Conservation (phyloP, 2,329 filamentous ascomycete species). For the Fusarium zealandicum region DNA sequence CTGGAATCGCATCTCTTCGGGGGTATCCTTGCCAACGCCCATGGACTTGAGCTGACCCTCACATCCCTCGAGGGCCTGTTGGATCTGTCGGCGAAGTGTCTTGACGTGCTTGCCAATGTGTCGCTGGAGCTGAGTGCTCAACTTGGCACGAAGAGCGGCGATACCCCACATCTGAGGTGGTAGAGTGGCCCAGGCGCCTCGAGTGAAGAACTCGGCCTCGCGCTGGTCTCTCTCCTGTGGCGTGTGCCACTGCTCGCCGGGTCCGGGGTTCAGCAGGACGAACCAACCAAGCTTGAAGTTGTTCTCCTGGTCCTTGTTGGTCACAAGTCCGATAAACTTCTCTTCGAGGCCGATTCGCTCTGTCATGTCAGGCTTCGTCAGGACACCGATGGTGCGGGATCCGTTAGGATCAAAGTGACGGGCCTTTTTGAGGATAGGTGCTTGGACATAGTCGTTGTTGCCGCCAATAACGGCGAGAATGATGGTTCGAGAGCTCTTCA, state of each 20-base stretch:
- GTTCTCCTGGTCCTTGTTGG: slow-evolving; percentile 59
- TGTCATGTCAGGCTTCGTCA: slow-evolving; percentile 62
- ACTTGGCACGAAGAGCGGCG: slow-evolving; percentile 54
- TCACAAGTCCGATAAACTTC: slow-evolving; percentile 61
- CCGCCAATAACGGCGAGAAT: slow-evolving; percentile 63
- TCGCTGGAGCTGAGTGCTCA: slow-evolving; percentile 58
- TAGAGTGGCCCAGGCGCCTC: slow-evolving; percentile 57
- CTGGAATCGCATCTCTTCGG: slow-evolving; percentile 61
- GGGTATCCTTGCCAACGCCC: slow-evolving; percentile 58
- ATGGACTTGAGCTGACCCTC: slow-evolving; percentile 59
- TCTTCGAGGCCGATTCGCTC: slow-evolving; percentile 61
- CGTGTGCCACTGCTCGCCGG: slow-evolving; percentile 54
- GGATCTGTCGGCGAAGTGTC: slow-evolving; percentile 58
- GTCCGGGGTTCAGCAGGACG: slow-evolving; percentile 58
- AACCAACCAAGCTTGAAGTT: slow-evolving; percentile 61
- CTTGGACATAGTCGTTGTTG: slow-evolving; percentile 63
- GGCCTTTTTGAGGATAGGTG: slow-evolving; percentile 59
- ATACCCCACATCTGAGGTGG: slow-evolving; percentile 58
- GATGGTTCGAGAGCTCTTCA: slow-evolving; percentile 63
- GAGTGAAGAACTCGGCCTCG: slow-evolving; percentile 58
- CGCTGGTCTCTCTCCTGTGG: slow-evolving; percentile 51
- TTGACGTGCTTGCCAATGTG: slow-evolving; percentile 62
- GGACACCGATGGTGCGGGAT: slow-evolving; percentile 58
- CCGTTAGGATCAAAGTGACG: slow-evolving; percentile 59
- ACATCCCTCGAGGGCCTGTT: slow-evolving; percentile 57